Conservation (phyloP, 2,329 filamentous ascomycete species). For the Alternaria arborescens region DNA sequence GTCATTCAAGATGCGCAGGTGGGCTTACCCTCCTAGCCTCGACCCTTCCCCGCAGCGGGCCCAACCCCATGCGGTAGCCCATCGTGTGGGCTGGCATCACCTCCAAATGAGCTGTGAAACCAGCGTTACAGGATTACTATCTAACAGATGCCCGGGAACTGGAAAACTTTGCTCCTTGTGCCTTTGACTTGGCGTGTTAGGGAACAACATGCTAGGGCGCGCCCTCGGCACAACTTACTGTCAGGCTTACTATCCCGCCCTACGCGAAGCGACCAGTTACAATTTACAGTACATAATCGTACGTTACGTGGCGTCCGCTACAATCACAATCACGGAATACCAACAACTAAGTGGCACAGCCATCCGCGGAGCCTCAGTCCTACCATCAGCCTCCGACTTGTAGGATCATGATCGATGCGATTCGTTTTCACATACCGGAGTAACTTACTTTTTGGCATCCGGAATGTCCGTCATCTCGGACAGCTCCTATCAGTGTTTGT, state of each 20-base stretch:
- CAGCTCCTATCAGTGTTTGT: background rate
- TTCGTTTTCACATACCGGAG: background rate
- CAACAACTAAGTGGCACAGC: background rate
- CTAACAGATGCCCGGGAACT: background rate
- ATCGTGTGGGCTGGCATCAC: conserved; percentile 10
- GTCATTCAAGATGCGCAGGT: conserved; percentile 7
- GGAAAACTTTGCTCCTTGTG: background rate
- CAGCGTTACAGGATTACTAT: background rate
- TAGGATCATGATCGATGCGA: background rate
- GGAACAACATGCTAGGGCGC: background rate
- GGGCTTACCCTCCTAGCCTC: conserved; percentile 9
- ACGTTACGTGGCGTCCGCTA: background rate
- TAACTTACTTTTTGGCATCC: conserved; percentile 3
- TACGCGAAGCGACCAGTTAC: conserved; percentile 3
- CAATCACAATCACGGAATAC: background rate
- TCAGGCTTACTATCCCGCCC: conserved; percentile 1
- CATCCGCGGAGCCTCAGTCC: conserved; percentile 2
- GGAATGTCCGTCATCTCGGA: background rate
- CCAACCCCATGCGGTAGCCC: conserved; percentile 19
- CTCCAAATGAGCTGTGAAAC: background rate
- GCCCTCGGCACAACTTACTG: conserved; percentile 8
- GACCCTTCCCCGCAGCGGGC: conserved; percentile 19
- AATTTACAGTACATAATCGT: conserved; percentile 20
- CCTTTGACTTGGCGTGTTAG: background rate
- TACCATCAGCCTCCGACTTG: background rate